phyloP scores from a whole-genome alignment of 805 yeast species.

The Ogataea haglerorum region DNA sequence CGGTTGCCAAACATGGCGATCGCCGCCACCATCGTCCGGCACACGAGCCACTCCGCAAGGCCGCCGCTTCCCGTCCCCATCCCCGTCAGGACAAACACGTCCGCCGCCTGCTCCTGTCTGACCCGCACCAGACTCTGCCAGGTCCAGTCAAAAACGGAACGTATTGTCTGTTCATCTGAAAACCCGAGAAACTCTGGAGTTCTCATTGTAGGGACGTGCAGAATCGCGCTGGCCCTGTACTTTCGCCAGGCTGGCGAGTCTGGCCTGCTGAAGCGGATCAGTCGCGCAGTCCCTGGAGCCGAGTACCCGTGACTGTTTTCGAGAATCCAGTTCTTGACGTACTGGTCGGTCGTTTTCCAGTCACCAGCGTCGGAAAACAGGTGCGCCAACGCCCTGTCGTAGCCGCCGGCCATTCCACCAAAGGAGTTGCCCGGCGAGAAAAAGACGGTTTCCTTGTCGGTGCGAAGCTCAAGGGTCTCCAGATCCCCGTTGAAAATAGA shows the following conservation, averaged over 20 bases:
- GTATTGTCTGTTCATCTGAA: slow-evolving; percentile 4
- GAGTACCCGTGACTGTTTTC: slow-evolving; percentile 31
- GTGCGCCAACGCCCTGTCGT: slow-evolving; percentile 38
- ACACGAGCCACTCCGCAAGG: slow-evolving; percentile 31
- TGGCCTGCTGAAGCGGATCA: slow-evolving; percentile 29
- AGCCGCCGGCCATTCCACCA: slow-evolving; percentile 51
- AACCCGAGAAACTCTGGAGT: slow-evolving; percentile 27
- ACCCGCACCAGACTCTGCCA: slow-evolving; percentile 35
- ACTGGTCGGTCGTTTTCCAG: slow-evolving; percentile 24
- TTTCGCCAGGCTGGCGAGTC: slow-evolving; percentile 30
- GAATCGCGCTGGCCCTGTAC: slow-evolving; percentile 28
- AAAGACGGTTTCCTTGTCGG: slow-evolving; percentile 22
- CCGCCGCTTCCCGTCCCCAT: slow-evolving; percentile 41
- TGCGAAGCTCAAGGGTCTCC: neutral
- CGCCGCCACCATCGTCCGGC: slow-evolving; percentile 36
- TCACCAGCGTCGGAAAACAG: slow-evolving; percentile 20
- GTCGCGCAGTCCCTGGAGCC: slow-evolving; percentile 30
- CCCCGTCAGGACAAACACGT: slow-evolving; percentile 35
- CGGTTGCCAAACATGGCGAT: slow-evolving; percentile 26
- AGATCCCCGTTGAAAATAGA: neutral
- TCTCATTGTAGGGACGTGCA: slow-evolving; percentile 41
- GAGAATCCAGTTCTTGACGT: slow-evolving; percentile 17
- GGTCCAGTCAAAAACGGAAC: slow-evolving; percentile 35
- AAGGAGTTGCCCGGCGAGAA: slow-evolving; percentile 52
- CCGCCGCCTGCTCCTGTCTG: slow-evolving; percentile 17